Evolutionary conservation across 768 basidiomycete species (phyloP), one percentile per base, ranked within the genome.

Genomic region (Phylloporus scabripes): DNA sequence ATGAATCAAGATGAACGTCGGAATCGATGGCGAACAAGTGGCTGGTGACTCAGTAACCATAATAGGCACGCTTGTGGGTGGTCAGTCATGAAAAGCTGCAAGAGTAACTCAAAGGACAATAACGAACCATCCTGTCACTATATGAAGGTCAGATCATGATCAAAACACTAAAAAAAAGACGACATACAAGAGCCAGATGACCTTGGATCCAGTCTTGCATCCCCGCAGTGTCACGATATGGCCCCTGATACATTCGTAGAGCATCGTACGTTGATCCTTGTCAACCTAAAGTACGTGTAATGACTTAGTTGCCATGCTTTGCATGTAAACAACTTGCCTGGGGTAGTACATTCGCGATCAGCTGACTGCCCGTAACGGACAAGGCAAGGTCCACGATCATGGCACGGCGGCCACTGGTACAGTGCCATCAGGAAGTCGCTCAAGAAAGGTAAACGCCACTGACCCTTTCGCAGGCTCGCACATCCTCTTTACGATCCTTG

Each of bases 161-260:
- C 17, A 15, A 23, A 18, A 48, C 26, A 15, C 33, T n/a, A 29
- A 12, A 38, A 53, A 32, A 38, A 38, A 21, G 29, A 33, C 42
- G 4, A 44, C 76, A 42, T 62, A 79, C 77, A 92, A 92, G 43
- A 92, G 75, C 90, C 90, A 92, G 61, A 92, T 92, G 60, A 92
- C 87, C 63, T 90, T 91, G 1, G 89, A 91, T 23, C 90, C 90
- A 1, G 90, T 90, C 74, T 92, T 92, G 63, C 88, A 91, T 18
- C 90, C 90, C 32, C 90, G 80, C n/a, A 92, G 74, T 24, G 89
- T 92, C 41, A 92, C 89, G 55, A 92, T 90, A 60, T 92, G 88
- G 3, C 87, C 87, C 33, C 85, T 77, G 54, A 92, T 90, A 58
- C 90, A 90, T 37, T 92, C 89, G 59, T 90, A 92, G 31, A 92